Base-by-base conservation (phyloP, 768 basidiomycete genomes). In the Termitomyces sp. region DNA sequence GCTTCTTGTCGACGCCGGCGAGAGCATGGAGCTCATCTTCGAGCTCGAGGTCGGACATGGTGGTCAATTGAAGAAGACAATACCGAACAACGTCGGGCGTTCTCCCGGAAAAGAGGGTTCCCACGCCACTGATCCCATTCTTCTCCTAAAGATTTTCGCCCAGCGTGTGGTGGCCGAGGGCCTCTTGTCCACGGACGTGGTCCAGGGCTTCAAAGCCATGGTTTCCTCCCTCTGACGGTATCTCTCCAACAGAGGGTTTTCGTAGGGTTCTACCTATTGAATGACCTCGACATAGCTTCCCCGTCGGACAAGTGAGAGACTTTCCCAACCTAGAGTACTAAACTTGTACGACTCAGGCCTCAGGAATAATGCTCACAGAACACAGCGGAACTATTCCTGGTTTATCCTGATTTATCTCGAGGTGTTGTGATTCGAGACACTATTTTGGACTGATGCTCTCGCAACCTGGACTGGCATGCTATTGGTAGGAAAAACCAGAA, bases 11-110 rank as follows among this genome's bases (percentile, higher is more conserved):
- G 50, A 69, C 88, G 1, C 87, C 90, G 0, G 89, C 89, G 43
- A 95, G 86, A 65, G 82, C 90, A 42, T 94, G 85, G 27, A 94
- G 84, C 68, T 93, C 89, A 63, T 90, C 88, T 66, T 82, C 81
- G 59, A 82, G 73, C 56, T 73, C 78, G 58, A 76, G 74, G 66
- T 79, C 79, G 25, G 78, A 80, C 80, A 81, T 82, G 50, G 37
- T 58, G 51, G 56, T 51, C 21, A 42, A 52, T 45, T 40, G 57
- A 32, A 53, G 51, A 42, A 53, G 42, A 41, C 43, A 46, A 52
- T 29, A 6, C 31, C 10, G 49, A 51, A 51, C 37, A 47, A 14
- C 12, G 34, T 46, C 45, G 45, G 51, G 35, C 19, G 21, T 35
- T 40, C 21, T 21, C 2, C 25, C 49, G 50, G 42, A 53, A 41